phyloP scores from a whole-genome alignment of 768 basidiomycete species.

The Dendrothele bispora region DNA sequence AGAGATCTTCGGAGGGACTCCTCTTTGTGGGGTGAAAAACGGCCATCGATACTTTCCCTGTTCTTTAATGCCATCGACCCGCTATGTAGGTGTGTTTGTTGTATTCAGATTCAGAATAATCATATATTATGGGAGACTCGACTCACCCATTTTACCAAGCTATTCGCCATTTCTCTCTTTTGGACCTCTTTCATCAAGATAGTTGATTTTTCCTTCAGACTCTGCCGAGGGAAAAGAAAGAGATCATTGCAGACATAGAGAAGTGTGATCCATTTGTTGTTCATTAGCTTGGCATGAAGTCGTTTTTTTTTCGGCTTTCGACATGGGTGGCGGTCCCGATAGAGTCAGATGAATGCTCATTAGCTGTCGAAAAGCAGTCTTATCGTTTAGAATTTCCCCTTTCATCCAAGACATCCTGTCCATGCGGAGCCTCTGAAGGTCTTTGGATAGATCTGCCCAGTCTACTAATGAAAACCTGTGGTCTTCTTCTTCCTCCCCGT shows the following conservation, averaged over 20 bases:
- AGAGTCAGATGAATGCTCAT: not conserved
- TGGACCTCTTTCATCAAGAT: not conserved
- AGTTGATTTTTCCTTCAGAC: not conserved
- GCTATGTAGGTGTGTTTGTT: not conserved
- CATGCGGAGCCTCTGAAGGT: not conserved
- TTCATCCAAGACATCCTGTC: not conserved
- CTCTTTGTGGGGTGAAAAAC: not conserved
- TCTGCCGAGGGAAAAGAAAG: not conserved
- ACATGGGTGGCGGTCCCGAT: not conserved
- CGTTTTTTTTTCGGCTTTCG: not conserved
- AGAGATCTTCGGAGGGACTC: not conserved
- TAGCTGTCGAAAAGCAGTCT: not conserved
- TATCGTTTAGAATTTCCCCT: not conserved
- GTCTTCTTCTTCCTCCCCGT: not conserved
- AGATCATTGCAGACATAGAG: slow-evolving; percentile 1
- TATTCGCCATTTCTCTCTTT: not conserved
- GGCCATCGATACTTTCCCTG: not conserved
- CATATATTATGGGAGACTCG: too few species aligned
- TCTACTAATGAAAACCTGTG: not conserved
- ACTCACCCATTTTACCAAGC: not conserved
- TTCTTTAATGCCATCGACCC: not conserved
- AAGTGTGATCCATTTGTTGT: not conserved
- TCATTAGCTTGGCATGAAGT: not conserved
- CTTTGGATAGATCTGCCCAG: not conserved
- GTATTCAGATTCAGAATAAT: not conserved